Base-by-base conservation (phyloP, 2,329 filamentous ascomycete species). In the Stemphylium lycopersici region DNA sequence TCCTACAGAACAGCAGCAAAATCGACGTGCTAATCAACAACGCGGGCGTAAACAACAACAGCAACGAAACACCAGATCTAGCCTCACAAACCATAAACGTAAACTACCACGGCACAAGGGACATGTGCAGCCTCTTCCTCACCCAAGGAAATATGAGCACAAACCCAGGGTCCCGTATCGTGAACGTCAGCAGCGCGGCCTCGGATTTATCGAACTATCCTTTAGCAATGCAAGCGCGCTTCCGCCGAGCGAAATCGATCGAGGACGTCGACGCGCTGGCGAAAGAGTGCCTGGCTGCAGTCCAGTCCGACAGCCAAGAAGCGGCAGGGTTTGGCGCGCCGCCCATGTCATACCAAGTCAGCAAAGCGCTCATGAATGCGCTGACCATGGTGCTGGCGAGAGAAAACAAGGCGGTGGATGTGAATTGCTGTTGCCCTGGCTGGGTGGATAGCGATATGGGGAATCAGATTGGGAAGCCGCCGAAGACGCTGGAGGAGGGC, bases 371-470 rank as follows among this genome's bases (percentile, higher is more conserved):
- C 0, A 43, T 62, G 26, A 66, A 63, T 20, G 54, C 60, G 1
- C 18, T 67, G 0, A 64, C 62, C 0, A 41, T 66, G 2, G 54
- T 66, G 0, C 39, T 68, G 10, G 58, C 63, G 4, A 37, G 45
- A 5, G 36, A 61, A 12, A 36, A 62, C 26, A 29, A 48, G 15
- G 15, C 33, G 6, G 52, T 59, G 10, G 6, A 33, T 15, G 31
- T 68, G 0, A 64, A 64, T 31, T 58, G 34, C 37, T 64, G 58
- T 40, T 70, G 65, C 36, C 65, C 64, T 0, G 65, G 66, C 0
- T 70, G 62, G 63, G 56, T 61, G 2, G 43, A 68, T 36, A 66
- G 59, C 6, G 63, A 62, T 4, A 70, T 68, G 62, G 67, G 65
- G 0, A 55, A 58, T 24, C 55, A 54, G 33, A 55, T 49, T 12